Conservation (phyloP, 345 rosid species). For the Citrus reticulata region DNA sequence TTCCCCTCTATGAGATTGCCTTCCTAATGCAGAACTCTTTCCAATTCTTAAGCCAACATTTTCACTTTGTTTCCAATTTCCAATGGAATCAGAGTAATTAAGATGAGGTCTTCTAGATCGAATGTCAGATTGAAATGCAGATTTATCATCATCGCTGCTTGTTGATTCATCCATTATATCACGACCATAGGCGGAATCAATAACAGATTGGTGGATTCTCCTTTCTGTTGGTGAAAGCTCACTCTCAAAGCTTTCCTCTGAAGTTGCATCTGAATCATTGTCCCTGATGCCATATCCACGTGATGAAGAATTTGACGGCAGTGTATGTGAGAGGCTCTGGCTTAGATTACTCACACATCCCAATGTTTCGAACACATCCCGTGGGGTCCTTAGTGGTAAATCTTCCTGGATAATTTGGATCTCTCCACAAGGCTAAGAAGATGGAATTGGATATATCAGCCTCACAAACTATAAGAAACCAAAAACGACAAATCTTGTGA, state of each 20-base stretch:
- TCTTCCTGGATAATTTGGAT: conserved; percentile 85
- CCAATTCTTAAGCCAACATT: conserved; percentile 24
- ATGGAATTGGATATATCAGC: conserved; percentile 17
- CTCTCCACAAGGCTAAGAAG: conserved; percentile 76
- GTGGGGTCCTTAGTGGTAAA: conserved; percentile 72
- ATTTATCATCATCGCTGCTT: conserved; percentile 67
- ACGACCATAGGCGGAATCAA: conserved; percentile 33
- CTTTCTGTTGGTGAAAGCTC: conserved; percentile 69
- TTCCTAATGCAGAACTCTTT: conserved; percentile 25
- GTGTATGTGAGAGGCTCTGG: conserved; percentile 13
- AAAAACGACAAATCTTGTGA: background rate
- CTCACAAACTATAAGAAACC: background rate
- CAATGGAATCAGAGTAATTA: conserved; percentile 25
- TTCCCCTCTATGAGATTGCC: conserved; percentile 28
- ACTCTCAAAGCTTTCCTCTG: conserved; percentile 80
- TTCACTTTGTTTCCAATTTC: conserved; percentile 23
- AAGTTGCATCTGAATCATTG: conserved; percentile 49
- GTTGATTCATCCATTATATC: conserved; percentile 49
- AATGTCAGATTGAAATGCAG: conserved; percentile 28
- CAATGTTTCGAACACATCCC: conserved; percentile 64
- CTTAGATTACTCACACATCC: conserved; percentile 39
- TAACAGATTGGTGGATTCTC: conserved; percentile 62
- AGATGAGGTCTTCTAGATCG: conserved; percentile 25
- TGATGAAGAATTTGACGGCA: conserved; percentile 35
- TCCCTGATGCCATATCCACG: conserved; percentile 31